These are phyloP conservation scores for Sphagnum magellanicum DNA, from an alignment of 228 moss, liverwort and hornwort species.

Conservation along the genomic window DNA sequence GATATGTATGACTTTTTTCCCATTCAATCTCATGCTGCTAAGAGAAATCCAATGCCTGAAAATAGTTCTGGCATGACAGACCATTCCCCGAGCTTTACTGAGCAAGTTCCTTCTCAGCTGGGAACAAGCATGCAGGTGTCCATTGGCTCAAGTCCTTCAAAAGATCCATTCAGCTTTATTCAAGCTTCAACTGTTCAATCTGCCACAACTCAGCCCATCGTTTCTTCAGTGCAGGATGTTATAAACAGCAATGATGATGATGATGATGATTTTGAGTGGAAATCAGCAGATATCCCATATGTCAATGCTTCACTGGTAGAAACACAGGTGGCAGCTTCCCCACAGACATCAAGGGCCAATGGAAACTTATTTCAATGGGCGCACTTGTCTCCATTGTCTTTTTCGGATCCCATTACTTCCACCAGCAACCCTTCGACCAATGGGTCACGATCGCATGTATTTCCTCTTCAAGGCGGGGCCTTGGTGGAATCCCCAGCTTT, in stretches of 20 bases:
- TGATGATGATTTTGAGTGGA: slow-evolving; percentile 44
- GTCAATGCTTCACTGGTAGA: slow-evolving; percentile 1
- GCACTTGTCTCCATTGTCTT: slow-evolving; percentile 7
- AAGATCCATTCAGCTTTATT: slow-evolving; percentile 36
- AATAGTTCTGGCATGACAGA: too few species aligned
- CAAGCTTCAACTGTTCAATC: slow-evolving; percentile 19
- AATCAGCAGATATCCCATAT: slow-evolving; percentile 27
- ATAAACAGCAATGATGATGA: slow-evolving; percentile 6
- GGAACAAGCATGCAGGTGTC: too few species aligned
- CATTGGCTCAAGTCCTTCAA: neutral
- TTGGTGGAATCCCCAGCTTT: neutral
- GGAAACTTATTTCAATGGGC: slow-evolving; percentile 25
- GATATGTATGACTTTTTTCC: slow-evolving; percentile 59
- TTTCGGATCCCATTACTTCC: neutral
- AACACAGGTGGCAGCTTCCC: slow-evolving; percentile 10
- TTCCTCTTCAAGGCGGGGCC: slow-evolving; percentile 37
- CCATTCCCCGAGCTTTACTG: too few species aligned
- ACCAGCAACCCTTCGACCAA: slow-evolving; percentile 21
- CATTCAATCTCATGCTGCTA: slow-evolving; percentile 38
- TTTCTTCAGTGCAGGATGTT: slow-evolving; percentile 4
- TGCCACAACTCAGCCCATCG: slow-evolving; percentile 8
- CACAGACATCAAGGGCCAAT: slow-evolving; percentile 10
- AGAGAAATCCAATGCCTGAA: too few species aligned
- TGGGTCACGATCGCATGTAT: slow-evolving; percentile 20
- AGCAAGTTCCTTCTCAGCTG: too few species aligned